A percentile compares a stretch with the other conserved stretches of the same genome.
phyloP scores from a whole-genome alignment of 75 land plant genomes.

The Cupressus sempervirens region DNA sequence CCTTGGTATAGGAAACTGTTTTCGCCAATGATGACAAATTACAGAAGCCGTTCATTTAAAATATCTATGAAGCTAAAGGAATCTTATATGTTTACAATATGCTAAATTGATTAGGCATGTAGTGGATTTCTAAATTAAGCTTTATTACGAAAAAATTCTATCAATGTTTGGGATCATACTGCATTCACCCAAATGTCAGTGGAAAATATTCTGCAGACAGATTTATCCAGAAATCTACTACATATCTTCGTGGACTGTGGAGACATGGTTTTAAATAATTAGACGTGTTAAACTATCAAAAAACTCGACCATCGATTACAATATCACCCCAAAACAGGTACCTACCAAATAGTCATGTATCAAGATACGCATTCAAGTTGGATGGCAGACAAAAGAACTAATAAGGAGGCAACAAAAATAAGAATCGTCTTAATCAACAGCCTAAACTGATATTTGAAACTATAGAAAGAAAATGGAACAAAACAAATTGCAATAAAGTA shows the following conservation, averaged over 20 bases:
- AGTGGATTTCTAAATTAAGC: no score
- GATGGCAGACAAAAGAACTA: not conserved
- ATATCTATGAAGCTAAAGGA: not conserved
- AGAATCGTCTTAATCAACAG: not conserved
- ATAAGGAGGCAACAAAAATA: not conserved
- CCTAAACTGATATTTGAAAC: not conserved
- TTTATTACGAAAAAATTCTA: no score
- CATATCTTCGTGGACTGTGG: no score
- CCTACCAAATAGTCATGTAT: not conserved
- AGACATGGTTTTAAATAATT: not conserved
- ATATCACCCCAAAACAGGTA: not conserved
- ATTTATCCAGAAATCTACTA: no score
- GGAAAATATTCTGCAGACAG: no score
- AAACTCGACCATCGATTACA: not conserved
- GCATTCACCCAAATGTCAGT: no score
- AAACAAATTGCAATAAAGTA: not conserved
- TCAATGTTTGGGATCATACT: no score
- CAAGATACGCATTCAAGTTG: not conserved
- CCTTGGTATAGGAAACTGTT: no score
- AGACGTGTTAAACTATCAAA: not conserved
- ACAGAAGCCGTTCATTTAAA: not conserved
- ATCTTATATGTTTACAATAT: not conserved
- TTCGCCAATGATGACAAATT: not conserved
- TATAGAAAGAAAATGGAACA: conserved; percentile 1
- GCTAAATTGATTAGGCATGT: not conserved